Base-by-base conservation (phyloP, 306 rosid genomes). In the Lablab purpureus region DNA sequence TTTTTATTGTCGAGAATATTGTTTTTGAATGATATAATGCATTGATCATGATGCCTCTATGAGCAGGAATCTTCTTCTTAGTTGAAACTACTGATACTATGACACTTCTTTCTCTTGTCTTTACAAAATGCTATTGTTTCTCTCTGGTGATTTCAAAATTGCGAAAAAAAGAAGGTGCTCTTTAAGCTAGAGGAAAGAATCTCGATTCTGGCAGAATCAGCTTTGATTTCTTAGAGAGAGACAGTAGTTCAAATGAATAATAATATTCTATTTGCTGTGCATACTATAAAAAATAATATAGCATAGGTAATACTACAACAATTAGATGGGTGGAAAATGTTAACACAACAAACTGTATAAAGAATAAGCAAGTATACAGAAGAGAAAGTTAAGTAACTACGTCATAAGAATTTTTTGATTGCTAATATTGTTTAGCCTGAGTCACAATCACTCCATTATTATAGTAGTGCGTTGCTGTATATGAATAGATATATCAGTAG, bases 11-110 rank as follows among this genome's bases (percentile, higher is more conserved):
- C 7, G 71, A 32, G 19, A 43, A 45, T 36, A 79, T 50, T 56
- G 46, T 58, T 63, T 13, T 65, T 18, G 6, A 52, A 75, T 75
- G 22, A 50, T 70, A 84, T 27, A 67, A 30, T 69, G 50, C 60
- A 43, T 70, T 59, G 84, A 80, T 80, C 34, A 66, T 70, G 76
- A 36, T 80, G 79, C 82, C 63, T 43, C 25, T 12, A 13, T 74
- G 17, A 69, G 71, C n/a, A 47, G 52, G 37, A 21, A 64, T 45
- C 45, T 28, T 11, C 32, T 22, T 63, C 28, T 60, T 30, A 2
- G 56, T 52, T 64, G 49, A 13, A 43, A 52, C 77, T 54, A 51
- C 28, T 25, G 37, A 55, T 77, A 47, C 54, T 51, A 27, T 45
- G 23, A 52, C 43, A 28, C 78, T 30, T 70, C 74, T 78, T 60